Conservation (phyloP, 257 asterid species). For the Plectranthus barbatus region DNA sequence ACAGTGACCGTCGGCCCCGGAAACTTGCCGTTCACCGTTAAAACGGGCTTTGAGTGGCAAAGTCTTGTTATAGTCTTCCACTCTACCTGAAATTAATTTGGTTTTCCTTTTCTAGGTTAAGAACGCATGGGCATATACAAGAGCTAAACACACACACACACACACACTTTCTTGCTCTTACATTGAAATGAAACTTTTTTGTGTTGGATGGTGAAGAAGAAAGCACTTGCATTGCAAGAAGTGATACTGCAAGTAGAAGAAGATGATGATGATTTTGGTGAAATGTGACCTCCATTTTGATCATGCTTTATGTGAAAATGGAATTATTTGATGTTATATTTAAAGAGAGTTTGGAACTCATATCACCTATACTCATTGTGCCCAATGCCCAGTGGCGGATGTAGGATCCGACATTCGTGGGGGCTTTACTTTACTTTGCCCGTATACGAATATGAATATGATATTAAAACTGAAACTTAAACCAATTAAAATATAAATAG, state of each 20-base stretch:
- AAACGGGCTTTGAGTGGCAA: slow-evolving; percentile 40
- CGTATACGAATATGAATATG: no score
- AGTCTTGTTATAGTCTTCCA: slow-evolving; percentile 54
- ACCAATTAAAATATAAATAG: no score
- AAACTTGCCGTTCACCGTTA: slow-evolving; percentile 57
- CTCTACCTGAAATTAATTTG: slow-evolving; percentile 45
- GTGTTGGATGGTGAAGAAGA: slow-evolving; percentile 35
- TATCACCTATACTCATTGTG: background rate
- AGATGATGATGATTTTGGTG: slow-evolving; percentile 4
- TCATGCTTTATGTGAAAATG: background rate
- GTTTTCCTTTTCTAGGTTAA: background rate
- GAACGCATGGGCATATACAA: no score
- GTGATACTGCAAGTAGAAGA: slow-evolving; percentile 12
- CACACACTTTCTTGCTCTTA: slow-evolving; percentile 12
- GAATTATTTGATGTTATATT: background rate
- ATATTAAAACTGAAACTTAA: no score
- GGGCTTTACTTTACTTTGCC: no score
- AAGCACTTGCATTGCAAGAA: slow-evolving; percentile 8
- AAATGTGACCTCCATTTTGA: slow-evolving; percentile 30
- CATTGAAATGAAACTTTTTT: slow-evolving; percentile 46
- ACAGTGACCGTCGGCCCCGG: slow-evolving; percentile 73
- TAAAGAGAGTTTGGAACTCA: background rate
- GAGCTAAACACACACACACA: background rate
- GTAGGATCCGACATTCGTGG: no score
- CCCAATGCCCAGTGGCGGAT: no score